Evolutionary conservation across 768 basidiomycete genomes (phyloP).

Genomic region (Leccinellum albellum): DNA sequence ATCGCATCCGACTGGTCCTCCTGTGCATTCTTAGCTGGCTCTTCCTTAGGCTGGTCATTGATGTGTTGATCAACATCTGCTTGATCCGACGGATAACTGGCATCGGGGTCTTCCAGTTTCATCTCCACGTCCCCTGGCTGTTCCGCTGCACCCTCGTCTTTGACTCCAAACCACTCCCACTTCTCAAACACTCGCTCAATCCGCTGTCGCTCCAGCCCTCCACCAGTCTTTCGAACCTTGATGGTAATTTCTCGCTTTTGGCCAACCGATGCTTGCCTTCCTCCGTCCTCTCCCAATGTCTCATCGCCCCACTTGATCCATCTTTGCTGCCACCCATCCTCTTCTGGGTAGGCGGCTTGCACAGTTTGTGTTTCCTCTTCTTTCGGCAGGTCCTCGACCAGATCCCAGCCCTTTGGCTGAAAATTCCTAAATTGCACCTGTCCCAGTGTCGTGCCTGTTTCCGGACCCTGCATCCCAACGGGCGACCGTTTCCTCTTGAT

Average conservation of each 20-base stretch:
- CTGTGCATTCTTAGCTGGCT: neutral
- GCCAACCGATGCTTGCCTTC: constrained; percentile 37
- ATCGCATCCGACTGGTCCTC: constrained; percentile 13
- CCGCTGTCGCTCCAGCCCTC: constrained; percentile 65
- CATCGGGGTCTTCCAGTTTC: constrained; percentile 21
- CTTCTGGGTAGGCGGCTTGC: constrained; percentile 39
- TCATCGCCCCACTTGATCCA: constrained; percentile 39
- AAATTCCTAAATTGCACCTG: constrained; percentile 57
- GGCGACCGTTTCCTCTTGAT: constrained; percentile 41
- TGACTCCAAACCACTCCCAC: constrained; percentile 51
- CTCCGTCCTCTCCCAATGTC: constrained; percentile 28
- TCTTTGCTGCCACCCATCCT: constrained; percentile 41
- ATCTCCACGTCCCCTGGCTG: constrained; percentile 27
- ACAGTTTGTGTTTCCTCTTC: constrained; percentile 39
- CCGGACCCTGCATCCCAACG: constrained; percentile 8
- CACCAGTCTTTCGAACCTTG: constrained; percentile 53
- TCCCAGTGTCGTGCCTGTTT: constrained; percentile 15
- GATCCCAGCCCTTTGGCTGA: constrained; percentile 66
- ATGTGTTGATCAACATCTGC: constrained; percentile 2
- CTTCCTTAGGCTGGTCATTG: constrained; percentile 3
- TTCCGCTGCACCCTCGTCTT: constrained; percentile 2
- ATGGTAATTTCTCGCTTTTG: constrained; percentile 48
- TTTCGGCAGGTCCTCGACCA: constrained; percentile 38
- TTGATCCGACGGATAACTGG: neutral
- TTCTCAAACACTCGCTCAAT: constrained; percentile 66